A percentile compares a stretch with the other conserved stretches of the same genome.
Evolutionary conservation across 352 stramenopile genomes (phyloP).

Genomic region (Phytopythium delawarense): DNA sequence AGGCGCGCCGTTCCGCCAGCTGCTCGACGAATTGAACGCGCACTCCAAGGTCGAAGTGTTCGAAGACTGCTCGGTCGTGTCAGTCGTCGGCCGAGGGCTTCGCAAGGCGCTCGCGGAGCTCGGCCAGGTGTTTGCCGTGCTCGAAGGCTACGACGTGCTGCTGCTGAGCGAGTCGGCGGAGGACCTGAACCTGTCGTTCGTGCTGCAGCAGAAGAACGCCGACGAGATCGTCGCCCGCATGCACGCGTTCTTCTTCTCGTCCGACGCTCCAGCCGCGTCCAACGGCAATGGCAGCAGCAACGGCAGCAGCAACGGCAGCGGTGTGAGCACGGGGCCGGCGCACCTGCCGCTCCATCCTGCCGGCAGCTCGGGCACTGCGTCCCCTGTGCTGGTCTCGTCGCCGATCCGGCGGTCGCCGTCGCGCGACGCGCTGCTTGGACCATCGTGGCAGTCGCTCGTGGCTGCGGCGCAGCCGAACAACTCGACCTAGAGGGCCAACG

Average conservation of each 20-base stretch:
- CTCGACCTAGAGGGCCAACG: slow-evolving; percentile 1
- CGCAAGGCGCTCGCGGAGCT: slow-evolving; percentile 80
- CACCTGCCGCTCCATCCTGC: slow-evolving; percentile 3
- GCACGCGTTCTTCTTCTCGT: slow-evolving; percentile 73
- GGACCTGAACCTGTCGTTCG: slow-evolving; percentile 89
- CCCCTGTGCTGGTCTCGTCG: not conserved
- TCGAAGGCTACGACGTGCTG: slow-evolving; percentile 82
- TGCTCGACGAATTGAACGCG: slow-evolving; percentile 60
- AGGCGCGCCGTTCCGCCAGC: slow-evolving; percentile 57
- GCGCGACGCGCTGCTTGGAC: slow-evolving; percentile 60
- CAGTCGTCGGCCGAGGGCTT: slow-evolving; percentile 77
- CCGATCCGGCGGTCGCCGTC: slow-evolving; percentile 63
- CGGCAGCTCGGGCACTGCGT: not conserved
- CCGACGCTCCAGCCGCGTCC: slow-evolving; percentile 10
- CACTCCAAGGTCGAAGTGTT: slow-evolving; percentile 79
- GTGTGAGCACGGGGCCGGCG: not conserved
- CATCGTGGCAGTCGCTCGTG: slow-evolving; percentile 66
- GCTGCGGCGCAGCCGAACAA: slow-evolving; percentile 4
- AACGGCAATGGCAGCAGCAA: slow-evolving; percentile 1
- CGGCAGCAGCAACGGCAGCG: not conserved
- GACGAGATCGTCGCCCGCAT: slow-evolving; percentile 78
- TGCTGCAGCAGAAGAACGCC: slow-evolving; percentile 75
- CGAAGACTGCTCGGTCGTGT: slow-evolving; percentile 81
- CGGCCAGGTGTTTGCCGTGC: slow-evolving; percentile 78
- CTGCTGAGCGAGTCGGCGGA: slow-evolving; percentile 84